A percentile compares a stretch with the other conserved stretches of the same genome.
Evolutionary conservation across 2,329 filamentous ascomycete genomes (phyloP).

Genomic region (Rutstroemia sp.): DNA sequence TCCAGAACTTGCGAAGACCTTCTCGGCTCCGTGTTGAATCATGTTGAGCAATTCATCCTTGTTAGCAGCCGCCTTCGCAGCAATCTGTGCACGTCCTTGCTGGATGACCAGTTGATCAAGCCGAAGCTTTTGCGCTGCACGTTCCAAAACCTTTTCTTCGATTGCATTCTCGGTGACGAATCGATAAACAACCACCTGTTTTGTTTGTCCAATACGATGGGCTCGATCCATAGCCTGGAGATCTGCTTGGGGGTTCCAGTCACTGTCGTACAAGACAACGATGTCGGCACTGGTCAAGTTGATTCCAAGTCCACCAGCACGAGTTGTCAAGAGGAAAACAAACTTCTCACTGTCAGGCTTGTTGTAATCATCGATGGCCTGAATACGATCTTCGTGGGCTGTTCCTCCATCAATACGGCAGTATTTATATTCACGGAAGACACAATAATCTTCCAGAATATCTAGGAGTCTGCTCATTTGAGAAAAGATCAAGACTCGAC

Average conservation of each 20-base stretch:
- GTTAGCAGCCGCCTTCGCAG: slow-evolving; percentile 82
- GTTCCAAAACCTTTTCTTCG: slow-evolving; percentile 94
- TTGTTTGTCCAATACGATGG: slow-evolving; percentile 96
- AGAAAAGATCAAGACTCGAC: slow-evolving; percentile 96
- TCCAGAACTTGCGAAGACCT: slow-evolving; percentile 74
- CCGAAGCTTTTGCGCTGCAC: slow-evolving; percentile 91
- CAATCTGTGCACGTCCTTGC: slow-evolving; percentile 87
- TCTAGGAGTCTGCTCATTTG: slow-evolving; percentile 98
- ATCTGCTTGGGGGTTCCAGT: slow-evolving; percentile 99
- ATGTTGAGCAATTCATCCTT: slow-evolving; percentile 95
- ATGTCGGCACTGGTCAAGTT: slow-evolving; percentile 94
- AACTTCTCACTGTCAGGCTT: slow-evolving; percentile 94
- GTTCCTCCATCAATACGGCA: slow-evolving; percentile 96
- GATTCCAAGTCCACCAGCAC: slow-evolving; percentile 92
- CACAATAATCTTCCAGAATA: slow-evolving; percentile 96
- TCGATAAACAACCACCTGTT: slow-evolving; percentile 93
- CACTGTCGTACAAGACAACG: slow-evolving; percentile 92
- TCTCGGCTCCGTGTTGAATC: slow-evolving; percentile 98
- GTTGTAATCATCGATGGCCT: slow-evolving; percentile 98
- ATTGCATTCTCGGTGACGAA: slow-evolving; percentile 98
- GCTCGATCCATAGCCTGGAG: slow-evolving; percentile 98
- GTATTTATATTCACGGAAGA: slow-evolving; percentile 91
- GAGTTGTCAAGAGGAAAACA: slow-evolving; percentile 88
- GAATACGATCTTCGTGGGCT: slow-evolving; percentile 94
- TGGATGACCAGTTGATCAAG: slow-evolving; percentile 97